Evolutionary conservation across 768 basidiomycete species (phyloP).

Genomic region (Lenzites betulinus): DNA sequence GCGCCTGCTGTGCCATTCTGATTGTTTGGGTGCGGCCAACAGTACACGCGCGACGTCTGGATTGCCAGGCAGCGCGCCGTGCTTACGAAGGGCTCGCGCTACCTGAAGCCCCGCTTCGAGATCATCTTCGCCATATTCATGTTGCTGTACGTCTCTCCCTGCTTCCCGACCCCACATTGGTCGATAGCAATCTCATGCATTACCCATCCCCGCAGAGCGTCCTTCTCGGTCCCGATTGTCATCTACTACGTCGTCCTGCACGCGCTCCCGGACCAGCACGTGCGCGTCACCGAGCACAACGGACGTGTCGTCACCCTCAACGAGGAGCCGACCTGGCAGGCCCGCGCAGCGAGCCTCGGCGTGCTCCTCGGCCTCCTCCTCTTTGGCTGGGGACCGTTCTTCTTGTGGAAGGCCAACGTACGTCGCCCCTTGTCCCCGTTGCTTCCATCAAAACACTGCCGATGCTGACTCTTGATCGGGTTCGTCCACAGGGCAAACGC

Average conservation of each 20-base stretch:
- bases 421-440: neutral
- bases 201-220: constrained; percentile 31
- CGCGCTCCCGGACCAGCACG: constrained; percentile 28
- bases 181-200: neutral
- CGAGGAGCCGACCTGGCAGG: constrained; percentile 33
- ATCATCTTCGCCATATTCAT: constrained; percentile 41
- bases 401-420: constrained; percentile 51
- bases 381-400: constrained; percentile 43
- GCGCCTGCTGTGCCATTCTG: neutral
- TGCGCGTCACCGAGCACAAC: constrained; percentile 19
- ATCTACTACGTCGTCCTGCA: constrained; percentile 39
- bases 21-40: constrained; percentile 13
- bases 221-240: constrained; percentile 42
- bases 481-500: constrained; percentile 41
- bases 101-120: constrained; percentile 48
- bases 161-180: neutral
- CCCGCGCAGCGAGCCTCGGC: constrained; percentile 40
- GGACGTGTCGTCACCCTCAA: constrained; percentile 13
- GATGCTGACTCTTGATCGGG: neutral
- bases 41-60: constrained; percentile 51
- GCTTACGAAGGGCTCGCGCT: constrained; percentile 38
- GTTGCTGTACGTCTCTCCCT: constrained; percentile 40
- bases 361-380: constrained; percentile 41
- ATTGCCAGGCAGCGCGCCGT: constrained; percentile 42
- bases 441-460: neutral